A percentile compares a stretch with the other conserved stretches of the same genome.
These are phyloP conservation scores for Talaromyces marneffei DNA, from an alignment of 2,329 filamentous ascomycete species.

Conservation along the genomic window DNA sequence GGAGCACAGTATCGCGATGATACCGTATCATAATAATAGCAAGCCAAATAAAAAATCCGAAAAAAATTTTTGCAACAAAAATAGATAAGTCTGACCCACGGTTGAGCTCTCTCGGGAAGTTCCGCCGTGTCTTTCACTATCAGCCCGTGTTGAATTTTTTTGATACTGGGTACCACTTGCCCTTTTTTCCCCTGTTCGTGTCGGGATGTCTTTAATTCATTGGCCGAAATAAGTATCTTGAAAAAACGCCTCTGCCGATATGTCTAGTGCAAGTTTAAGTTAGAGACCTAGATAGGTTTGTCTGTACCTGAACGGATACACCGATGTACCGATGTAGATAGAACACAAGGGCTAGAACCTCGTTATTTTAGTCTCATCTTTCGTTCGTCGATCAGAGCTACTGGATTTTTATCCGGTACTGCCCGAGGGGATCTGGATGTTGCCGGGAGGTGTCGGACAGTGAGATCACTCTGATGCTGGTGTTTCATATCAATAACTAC, in stretches of 20 bases:
- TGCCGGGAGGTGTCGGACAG: not conserved
- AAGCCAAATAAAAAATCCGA: not conserved
- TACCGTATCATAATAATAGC: not conserved
- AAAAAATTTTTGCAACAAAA: not conserved
- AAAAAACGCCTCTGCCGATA: not conserved
- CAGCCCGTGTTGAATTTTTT: not conserved
- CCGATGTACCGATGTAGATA: not conserved
- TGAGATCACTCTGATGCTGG: not conserved
- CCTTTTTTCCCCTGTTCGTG: not conserved
- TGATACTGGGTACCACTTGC: not conserved
- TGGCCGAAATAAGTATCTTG: not conserved
- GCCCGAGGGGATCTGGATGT: not conserved
- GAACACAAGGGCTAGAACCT: not conserved
- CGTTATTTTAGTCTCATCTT: not conserved
- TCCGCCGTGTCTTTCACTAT: slow-evolving; percentile 10
- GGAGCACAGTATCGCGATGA: not conserved
- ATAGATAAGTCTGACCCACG: not conserved
- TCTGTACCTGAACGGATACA: not conserved
- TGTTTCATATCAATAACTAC: not conserved
- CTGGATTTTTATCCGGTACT: not conserved
- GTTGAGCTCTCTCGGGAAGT: slow-evolving; percentile 2
- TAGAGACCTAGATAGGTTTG: not conserved
- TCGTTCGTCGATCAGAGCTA: not conserved
- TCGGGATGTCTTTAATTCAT: not conserved
- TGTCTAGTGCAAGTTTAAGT: not conserved